These are phyloP conservation scores for Dimargaris verticillata DNA, from an alignment of 192 early-diverging fungal species.

Conservation along the genomic window DNA sequence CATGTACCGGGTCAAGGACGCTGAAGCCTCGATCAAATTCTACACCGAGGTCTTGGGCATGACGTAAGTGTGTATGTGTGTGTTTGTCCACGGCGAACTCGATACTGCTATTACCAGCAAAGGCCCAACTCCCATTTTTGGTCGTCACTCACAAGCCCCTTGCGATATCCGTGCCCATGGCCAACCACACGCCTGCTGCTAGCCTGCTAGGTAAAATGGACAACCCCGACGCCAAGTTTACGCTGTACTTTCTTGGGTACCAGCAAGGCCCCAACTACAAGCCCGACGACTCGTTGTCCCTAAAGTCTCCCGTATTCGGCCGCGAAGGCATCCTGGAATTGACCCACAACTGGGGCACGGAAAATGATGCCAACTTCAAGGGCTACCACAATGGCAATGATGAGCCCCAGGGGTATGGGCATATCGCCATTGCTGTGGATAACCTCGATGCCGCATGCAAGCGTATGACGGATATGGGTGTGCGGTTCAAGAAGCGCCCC, in stretches of 20 bases:
- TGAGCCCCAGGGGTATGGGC: conserved; percentile 62
- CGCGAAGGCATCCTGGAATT: conserved; percentile 63
- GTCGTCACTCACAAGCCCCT: no score
- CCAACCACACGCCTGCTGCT: neutral
- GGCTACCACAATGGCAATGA: conserved; percentile 55
- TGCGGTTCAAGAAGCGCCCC: conserved; percentile 59
- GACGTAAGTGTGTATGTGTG: conserved; percentile 32
- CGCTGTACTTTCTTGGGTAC: conserved; percentile 66
- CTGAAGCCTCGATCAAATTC: conserved; percentile 52
- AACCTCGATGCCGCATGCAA: conserved; percentile 59
- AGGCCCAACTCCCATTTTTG: no score
- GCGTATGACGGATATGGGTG: conserved; percentile 50
- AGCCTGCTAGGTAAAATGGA: conserved; percentile 19
- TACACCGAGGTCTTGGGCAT: conserved; percentile 64
- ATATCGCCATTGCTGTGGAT: conserved; percentile 66
- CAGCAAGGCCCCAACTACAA: conserved; percentile 20
- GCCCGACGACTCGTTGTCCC: neutral
- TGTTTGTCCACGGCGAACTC: no score
- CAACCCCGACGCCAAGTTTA: conserved; percentile 25
- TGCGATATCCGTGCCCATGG: no score
- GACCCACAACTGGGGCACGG: conserved; percentile 76
- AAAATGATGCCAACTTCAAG: conserved; percentile 38
- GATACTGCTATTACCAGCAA: no score
- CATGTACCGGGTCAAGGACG: conserved; percentile 75
- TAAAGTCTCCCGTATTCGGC: conserved; percentile 30